Conservation (phyloP, 306 rosid species). For the Lablab purpureus region DNA sequence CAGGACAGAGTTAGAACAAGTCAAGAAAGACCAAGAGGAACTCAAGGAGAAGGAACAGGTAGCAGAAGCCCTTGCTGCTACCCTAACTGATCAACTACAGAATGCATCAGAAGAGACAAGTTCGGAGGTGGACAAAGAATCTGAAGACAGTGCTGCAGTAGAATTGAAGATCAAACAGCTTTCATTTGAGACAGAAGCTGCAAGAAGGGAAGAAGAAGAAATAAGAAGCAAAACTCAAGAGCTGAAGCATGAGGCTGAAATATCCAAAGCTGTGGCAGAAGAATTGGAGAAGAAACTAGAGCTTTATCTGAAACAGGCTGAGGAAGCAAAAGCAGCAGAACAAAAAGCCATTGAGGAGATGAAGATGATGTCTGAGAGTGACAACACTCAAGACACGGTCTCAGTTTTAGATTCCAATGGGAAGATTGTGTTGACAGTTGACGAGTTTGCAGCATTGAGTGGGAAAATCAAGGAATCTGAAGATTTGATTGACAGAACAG, state of each 20-base stretch:
- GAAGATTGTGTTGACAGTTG: slow-evolving; percentile 64
- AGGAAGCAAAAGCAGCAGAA: slow-evolving; percentile 74
- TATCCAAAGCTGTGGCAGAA: slow-evolving; percentile 40
- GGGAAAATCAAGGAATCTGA: slow-evolving; percentile 66
- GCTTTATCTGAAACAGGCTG: slow-evolving; percentile 55
- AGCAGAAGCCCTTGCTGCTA: slow-evolving; percentile 50
- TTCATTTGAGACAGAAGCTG: slow-evolving; percentile 53
- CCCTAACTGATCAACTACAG: slow-evolving; percentile 44
- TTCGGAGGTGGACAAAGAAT: slow-evolving; percentile 10
- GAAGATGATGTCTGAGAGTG: slow-evolving; percentile 54
- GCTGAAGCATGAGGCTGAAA: slow-evolving; percentile 62
- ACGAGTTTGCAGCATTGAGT: slow-evolving; percentile 65
- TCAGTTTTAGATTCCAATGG: slow-evolving; percentile 49
- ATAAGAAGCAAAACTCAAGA: slow-evolving; percentile 51
- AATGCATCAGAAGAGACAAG: slow-evolving; percentile 40
- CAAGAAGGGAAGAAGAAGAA: slow-evolving; percentile 62
- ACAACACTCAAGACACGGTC: slow-evolving; percentile 11
- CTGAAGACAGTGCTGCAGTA: slow-evolving; percentile 30
- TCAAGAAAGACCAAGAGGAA: slow-evolving; percentile 59
- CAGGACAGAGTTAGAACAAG: slow-evolving; percentile 63
- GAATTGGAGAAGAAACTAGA: slow-evolving; percentile 64
- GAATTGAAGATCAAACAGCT: slow-evolving; percentile 53
- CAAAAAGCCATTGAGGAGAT: slow-evolving; percentile 63
- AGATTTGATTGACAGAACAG: slow-evolving; percentile 68
- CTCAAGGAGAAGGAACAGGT: slow-evolving; percentile 52